Evolutionary conservation across 1,139 yeast genomes (phyloP), one percentile per base, ranked within the genome.

Genomic region (Scheffersomyces lignicola): DNA sequence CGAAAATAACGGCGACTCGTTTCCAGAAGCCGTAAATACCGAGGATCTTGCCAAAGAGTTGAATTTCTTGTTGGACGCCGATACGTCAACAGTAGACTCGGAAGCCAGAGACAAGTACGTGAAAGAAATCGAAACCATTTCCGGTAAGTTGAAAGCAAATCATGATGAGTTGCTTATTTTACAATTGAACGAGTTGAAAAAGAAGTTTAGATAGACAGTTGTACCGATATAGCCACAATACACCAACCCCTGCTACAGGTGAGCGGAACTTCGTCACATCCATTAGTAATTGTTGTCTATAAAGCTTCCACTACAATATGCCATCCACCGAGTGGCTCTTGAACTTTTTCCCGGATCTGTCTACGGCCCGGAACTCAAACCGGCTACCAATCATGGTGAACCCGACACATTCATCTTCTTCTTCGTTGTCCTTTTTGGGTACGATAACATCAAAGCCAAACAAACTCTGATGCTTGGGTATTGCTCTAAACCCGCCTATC

Each of bases 281-380:
- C 29, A 15, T 15, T 26, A 26, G 18, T 24, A 32, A n/a, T 9
- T 30, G 15, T 28, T 17, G 17, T 13, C 16, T 16, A 20, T 17
- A 18, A 20, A 13, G 11, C 18, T 16, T 12, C 31, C 7, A 24
- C 27, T 40, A 61, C 39, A 58, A 38, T n/a, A 85, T 59, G 53
- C 81, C 87, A 40, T 78, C 84, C 29, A 83, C 83, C 23, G 76
- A 72, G 47, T 83, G 92, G 40, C 80, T 76, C 59, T 90, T 90
- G 68, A 89, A 89, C 65, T 90, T 89, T 48, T 85, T 78, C 16
- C 85, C 87, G 0, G 96, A 79, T 40, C 98, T 69, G 48, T 90
- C 97, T 4, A 80, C 79, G 28, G 92, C 72, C 52, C 95, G 72
- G 43, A 81, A 76, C 43, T 82, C 79, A 48, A 90, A 76, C 40